Base-by-base conservation (phyloP, 2,329 filamentous ascomycete species). In the Fonsecaea erecta region DNA sequence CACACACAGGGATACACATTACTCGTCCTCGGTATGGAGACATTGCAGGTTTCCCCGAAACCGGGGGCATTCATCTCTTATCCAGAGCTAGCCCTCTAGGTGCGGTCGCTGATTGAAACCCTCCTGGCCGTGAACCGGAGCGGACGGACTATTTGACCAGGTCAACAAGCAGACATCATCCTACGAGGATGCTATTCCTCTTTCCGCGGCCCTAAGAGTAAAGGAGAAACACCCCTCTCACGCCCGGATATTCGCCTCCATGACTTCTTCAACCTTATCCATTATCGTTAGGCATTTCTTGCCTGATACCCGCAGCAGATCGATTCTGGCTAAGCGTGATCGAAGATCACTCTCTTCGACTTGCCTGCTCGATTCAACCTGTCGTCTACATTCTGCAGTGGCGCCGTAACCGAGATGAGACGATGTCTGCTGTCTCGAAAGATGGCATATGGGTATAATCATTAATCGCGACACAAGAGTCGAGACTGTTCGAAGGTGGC, bases 331-430 rank as follows among this genome's bases (percentile, higher is more conserved):
- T 46, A 65, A 56, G 66, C 60, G 65, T 63, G 63, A 68, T 68
- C 66, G 66, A 61, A 52, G 66, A 68, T 68, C 66, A 51, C 55
- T 46, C 66, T 68, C 66, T 54, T 65, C 53, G 18, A 68, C 62
- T 58, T 68, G 59, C 62, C 55, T 60, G 28, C 56, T 65, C 65
- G 65, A 56, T 51, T 68, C 53, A 35, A 65, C 58, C 30, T 68
- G 62, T 59, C 62, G 46, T 46, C 28, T 9, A 40, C 24, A 40
- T 4, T 26, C 5, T 14, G 24, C 51, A 53, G 51, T 66, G 60
- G 63, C 57, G 58, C 52, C 64, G 26, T 62, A 68, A 64, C 64
- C 67, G 67, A 68, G 57, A 68, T 68, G 67, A 68, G 61, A 28
- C 60, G 12, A 62, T 66, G 21, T 35, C 34, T 21, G 53, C 46